Evolutionary conservation across 106 monocot genomes (phyloP), one percentile per base, ranked within the genome.

Genomic region (Gastrodia elata): DNA sequence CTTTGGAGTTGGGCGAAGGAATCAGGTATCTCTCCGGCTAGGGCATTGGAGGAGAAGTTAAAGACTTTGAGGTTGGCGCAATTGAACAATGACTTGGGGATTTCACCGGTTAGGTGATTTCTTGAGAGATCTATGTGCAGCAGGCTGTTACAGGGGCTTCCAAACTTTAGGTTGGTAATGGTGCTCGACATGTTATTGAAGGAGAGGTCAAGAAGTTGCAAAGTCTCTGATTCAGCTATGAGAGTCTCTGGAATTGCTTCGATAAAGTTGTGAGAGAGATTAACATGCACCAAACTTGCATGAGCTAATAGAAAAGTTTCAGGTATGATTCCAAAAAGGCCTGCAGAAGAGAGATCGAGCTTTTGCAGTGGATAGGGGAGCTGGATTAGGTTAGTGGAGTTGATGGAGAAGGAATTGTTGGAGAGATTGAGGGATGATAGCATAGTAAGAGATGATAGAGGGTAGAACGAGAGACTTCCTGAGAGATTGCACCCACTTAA

Each of bases 1-100:
- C 73, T 67, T 11, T 65, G n/a, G 7, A 94, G 64, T 44, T 78
- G 48, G 6, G 82, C 73, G 36, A 91, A 73, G 7, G 71, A 58
- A 49, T 74, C 41, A 6, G 88, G 86, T 26, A 94, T 87, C 36
- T 82, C 77, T 15, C 94, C 91, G 0, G 27, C 34, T n/a, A 94
- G 42, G 36, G 75, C 78, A 83, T 94, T 94, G 74, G 64, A 88
- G 16, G 91, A 94, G 36, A 94, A 38, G 64, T 94, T 94, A 26
- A 88, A 41, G 11, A 37, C 80, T 75, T 71, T 86, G 16, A 94
- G 57, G 37, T 36, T 79, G 41, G 70, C 67, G 75, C 94, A 94
- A 32, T 80, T 83, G 28, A 84, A 81, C 43, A 94, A 28, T 30
- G 86, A 77, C 5, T 39, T 5, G 5, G 94, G 91, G 34, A 91